phyloP scores from a whole-genome alignment of 306 rosid genomes.

The Morella rubra region DNA sequence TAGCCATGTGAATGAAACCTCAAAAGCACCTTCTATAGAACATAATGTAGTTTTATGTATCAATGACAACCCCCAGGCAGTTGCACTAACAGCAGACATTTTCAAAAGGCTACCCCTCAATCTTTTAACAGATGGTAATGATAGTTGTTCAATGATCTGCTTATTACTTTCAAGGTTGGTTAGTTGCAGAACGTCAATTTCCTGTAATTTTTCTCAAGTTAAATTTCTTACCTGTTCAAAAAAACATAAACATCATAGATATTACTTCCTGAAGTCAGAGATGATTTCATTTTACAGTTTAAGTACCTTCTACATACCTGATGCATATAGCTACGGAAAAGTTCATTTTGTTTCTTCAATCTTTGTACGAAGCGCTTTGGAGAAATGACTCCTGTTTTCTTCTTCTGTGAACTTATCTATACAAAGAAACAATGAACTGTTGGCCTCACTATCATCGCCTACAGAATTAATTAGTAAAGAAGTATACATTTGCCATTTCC shows the following conservation, averaged over 20 bases:
- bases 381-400: constrained; percentile 98
- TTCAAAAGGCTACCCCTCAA: background rate
- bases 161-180: background rate
- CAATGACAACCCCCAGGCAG: background rate
- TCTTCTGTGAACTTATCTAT: constrained; percentile 97
- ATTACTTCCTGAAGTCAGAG: constrained; percentile 14
- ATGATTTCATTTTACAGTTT: constrained; percentile 20
- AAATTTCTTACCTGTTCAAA: background rate
- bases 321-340: constrained; percentile 97
- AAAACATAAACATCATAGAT: background rate
- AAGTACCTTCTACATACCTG: constrained; percentile 55
- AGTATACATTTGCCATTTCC: no score
- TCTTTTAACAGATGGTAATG: no score
- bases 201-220: background rate
- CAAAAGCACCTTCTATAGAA: no score
- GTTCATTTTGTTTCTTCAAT: constrained; percentile 93
- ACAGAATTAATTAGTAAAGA: background rate
- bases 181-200: background rate
- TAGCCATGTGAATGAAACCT: no score
- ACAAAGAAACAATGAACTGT: constrained; percentile 30
- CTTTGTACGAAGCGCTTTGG: constrained; percentile 98
- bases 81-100: background rate
- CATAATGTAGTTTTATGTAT: no score
- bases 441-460: constrained; percentile 19
- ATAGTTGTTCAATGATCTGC: background rate